These are phyloP conservation scores for Xylaria arbuscula DNA, from an alignment of 2,329 filamentous ascomycete species.

Conservation along the genomic window DNA sequence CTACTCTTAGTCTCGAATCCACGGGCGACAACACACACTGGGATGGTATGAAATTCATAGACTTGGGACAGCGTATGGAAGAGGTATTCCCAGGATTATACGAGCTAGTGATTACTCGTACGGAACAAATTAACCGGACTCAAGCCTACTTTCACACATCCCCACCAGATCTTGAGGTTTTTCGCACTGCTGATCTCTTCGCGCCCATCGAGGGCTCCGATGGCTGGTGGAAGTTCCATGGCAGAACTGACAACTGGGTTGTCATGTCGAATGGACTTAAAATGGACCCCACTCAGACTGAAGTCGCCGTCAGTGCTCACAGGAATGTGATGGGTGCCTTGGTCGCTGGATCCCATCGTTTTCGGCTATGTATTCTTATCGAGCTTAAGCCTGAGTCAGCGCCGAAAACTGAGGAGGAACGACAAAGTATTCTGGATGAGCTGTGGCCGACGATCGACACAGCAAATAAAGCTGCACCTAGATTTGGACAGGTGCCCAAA, in stretches of 20 bases:
- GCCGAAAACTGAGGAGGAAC: slow-evolving; percentile 31
- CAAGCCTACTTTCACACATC: slow-evolving; percentile 44
- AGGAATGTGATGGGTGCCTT: slow-evolving; percentile 42
- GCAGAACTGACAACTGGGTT: slow-evolving; percentile 48
- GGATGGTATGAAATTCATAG: slow-evolving; percentile 46
- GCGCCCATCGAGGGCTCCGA: slow-evolving; percentile 53
- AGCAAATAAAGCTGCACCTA: slow-evolving; percentile 42
- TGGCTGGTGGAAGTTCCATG: slow-evolving; percentile 57
- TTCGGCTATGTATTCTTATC: slow-evolving; percentile 45
- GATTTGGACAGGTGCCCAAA: slow-evolving; percentile 43
- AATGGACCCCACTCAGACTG: slow-evolving; percentile 56
- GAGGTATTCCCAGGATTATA: slow-evolving; percentile 47
- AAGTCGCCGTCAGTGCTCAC: slow-evolving; percentile 52
- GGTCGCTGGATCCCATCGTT: slow-evolving; percentile 44
- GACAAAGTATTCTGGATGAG: slow-evolving; percentile 30
- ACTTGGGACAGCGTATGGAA: slow-evolving; percentile 49
- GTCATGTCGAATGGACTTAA: slow-evolving; percentile 57
- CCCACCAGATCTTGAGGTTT: slow-evolving; percentile 55
- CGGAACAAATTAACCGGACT: slow-evolving; percentile 40
- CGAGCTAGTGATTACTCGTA: slow-evolving; percentile 48
- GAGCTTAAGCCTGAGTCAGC: slow-evolving; percentile 37
- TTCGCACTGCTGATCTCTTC: slow-evolving; percentile 56
- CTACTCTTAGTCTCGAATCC: slow-evolving; percentile 35
- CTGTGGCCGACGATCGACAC: slow-evolving; percentile 43
- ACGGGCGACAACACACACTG: slow-evolving; percentile 41